Conservation (phyloP, 768 basidiomycete species). For the Leccinum variicolor region DNA sequence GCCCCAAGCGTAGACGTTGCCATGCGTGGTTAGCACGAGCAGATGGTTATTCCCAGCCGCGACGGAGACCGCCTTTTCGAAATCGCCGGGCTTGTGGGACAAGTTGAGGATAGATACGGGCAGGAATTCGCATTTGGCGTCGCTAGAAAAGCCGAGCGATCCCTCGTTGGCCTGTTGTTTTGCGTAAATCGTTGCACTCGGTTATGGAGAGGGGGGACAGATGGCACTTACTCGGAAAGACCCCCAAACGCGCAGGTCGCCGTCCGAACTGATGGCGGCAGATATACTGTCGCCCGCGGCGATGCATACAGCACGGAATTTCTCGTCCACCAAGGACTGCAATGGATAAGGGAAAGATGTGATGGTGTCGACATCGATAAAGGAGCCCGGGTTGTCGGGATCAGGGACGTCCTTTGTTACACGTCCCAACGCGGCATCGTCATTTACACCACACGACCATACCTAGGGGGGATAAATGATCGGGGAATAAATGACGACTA, state of each 20-base stretch:
- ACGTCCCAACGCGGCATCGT: constrained; percentile 85
- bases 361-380: constrained; percentile 50
- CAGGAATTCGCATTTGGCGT: constrained; percentile 60
- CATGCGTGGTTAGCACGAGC: constrained; percentile 83
- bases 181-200: constrained; percentile 4
- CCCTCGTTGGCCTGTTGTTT: constrained; percentile 65
- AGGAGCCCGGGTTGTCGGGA: constrained; percentile 55
- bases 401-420: constrained; percentile 59
- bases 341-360: constrained; percentile 63
- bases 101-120: constrained; percentile 61
- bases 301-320: constrained; percentile 80
- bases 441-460: constrained; percentile 86
- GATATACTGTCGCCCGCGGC: constrained; percentile 87
- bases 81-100: constrained; percentile 56
- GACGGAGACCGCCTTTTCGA: constrained; percentile 70
- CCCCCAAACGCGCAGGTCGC: constrained; percentile 85
- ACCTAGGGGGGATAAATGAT: constrained; percentile 42
- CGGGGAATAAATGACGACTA: neutral
- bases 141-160: constrained; percentile 77
- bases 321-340: constrained; percentile 66
- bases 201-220: neutral
- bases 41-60: constrained; percentile 88
- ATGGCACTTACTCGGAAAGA: constrained; percentile 72
- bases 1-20: constrained; percentile 86
- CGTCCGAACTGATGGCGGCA: constrained; percentile 75